A percentile compares a stretch with the other conserved stretches of the same genome.
phyloP scores from a whole-genome alignment of 768 basidiomycete genomes.

The Clavulina sp. region DNA sequence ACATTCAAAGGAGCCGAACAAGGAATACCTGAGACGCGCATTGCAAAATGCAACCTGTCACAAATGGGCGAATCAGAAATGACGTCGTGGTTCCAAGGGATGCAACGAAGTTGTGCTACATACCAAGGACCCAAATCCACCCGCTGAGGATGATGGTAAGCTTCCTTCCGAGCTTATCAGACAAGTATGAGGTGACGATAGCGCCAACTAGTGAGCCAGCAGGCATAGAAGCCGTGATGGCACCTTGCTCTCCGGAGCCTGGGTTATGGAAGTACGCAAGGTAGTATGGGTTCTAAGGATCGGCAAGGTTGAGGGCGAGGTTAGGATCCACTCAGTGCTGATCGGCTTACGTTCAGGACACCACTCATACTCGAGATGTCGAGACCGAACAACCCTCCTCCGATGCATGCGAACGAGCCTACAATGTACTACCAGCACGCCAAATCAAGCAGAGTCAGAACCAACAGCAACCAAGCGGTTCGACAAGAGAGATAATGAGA shows the following conservation, averaged over 20 bases:
- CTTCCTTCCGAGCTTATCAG: conserved; percentile 8
- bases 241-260: conserved; percentile 5
- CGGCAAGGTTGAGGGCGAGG: background rate
- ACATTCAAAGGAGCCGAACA: conserved; percentile 1
- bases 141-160: conserved; percentile 44
- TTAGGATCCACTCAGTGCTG: background rate
- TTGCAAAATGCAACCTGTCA: conserved; percentile 56
- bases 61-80: too few species aligned
- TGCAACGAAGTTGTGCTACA: too few species aligned
- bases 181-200: background rate
- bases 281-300: conserved; percentile 5
- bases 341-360: conserved; percentile 35
- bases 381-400: conserved; percentile 48
- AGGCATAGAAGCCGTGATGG: conserved; percentile 3
- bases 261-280: conserved; percentile 4
- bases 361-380: conserved; percentile 76
- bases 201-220: conserved; percentile 2
- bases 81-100: too few species aligned
- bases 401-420: conserved; percentile 67
- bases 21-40: conserved; percentile 31
- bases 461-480: background rate
- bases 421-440: conserved; percentile 39
- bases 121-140: conserved; percentile 53
- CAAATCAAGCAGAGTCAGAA: background rate
- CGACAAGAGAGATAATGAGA: background rate